Evolutionary conservation across 2,329 filamentous ascomycete genomes (phyloP).

Genomic region (Albophoma yamanashiensis): DNA sequence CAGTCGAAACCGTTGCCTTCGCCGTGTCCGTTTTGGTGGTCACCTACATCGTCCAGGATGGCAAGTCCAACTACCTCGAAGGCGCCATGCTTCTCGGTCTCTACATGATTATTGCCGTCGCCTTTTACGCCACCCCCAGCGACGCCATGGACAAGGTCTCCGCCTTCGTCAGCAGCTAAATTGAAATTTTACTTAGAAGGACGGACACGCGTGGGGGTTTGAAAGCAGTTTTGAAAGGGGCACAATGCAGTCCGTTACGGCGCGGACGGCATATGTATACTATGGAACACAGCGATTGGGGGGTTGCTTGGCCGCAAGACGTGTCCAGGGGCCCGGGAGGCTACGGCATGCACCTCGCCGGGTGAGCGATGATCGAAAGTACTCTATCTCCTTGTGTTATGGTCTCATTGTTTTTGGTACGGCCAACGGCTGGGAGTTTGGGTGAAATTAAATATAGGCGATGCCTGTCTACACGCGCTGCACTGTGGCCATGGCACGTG

Average conservation of each 20-base stretch:
- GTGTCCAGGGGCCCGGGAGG: neutral
- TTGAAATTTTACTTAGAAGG: neutral
- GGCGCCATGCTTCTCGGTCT: conserved; percentile 54
- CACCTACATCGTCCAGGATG: conserved; percentile 68
- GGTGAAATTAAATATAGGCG: neutral
- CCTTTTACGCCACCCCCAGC: conserved; percentile 45
- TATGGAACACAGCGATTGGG: no score
- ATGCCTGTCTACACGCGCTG: neutral
- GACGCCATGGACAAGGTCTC: conserved; percentile 31
- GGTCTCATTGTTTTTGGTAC: neutral
- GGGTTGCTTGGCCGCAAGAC: neutral
- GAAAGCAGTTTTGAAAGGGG: neutral
- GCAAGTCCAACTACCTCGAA: conserved; percentile 76
- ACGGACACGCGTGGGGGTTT: neutral
- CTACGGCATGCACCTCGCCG: neutral
- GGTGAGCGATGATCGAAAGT: neutral
- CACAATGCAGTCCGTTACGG: neutral
- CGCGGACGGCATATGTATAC: neutral
- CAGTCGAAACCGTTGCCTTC: conserved; percentile 66
- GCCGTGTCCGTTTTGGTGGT: conserved; percentile 67
- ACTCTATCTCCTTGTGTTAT: neutral
- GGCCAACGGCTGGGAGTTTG: neutral
- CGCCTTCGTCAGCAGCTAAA: neutral
- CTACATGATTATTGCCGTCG: conserved; percentile 49
- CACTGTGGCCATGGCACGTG: neutral